Conservation (phyloP, 768 basidiomycete species). For the Pisolithus microcarpus region DNA sequence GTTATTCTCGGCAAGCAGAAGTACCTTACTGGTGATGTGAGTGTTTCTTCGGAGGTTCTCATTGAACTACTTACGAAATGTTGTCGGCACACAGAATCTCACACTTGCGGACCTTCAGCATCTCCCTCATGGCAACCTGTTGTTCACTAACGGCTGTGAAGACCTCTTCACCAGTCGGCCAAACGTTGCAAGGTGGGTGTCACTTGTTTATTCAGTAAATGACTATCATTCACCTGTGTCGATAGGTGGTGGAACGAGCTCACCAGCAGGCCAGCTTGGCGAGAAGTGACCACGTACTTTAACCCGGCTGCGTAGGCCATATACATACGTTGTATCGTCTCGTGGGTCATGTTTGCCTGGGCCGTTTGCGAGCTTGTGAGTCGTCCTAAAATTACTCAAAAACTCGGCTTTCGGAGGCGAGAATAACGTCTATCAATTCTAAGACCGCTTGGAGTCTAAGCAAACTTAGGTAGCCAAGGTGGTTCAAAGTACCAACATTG, state of each 20-base stretch:
- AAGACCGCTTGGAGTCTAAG: too few species aligned
- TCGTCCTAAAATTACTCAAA: too few species aligned
- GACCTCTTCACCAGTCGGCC: constrained; percentile 30
- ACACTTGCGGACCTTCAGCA: constrained; percentile 57
- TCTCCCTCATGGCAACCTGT: constrained; percentile 36
- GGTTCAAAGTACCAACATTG: too few species aligned
- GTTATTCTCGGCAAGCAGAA: constrained; percentile 44
- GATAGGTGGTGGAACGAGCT: constrained; percentile 50
- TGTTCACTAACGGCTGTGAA: constrained; percentile 19
- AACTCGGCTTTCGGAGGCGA: too few species aligned
- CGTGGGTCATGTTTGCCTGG: too few species aligned
- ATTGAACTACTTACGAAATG: too few species aligned
- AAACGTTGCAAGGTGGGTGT: constrained; percentile 38
- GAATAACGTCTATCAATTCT: too few species aligned
- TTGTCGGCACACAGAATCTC: constrained; percentile 24
- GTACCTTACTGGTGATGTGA: constrained; percentile 51
- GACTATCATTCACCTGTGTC: neutral
- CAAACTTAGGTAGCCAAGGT: too few species aligned
- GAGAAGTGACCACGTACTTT: neutral
- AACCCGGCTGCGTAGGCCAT: too few species aligned
- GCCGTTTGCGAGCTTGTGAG: too few species aligned
- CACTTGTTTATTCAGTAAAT: too few species aligned
- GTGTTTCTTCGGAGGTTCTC: constrained; percentile 9
- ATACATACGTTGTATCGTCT: too few species aligned
- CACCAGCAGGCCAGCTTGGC: constrained; percentile 38